These are phyloP conservation scores for Candida adriatica DNA, from an alignment of 805 yeast genomes.

Conservation along the genomic window DNA sequence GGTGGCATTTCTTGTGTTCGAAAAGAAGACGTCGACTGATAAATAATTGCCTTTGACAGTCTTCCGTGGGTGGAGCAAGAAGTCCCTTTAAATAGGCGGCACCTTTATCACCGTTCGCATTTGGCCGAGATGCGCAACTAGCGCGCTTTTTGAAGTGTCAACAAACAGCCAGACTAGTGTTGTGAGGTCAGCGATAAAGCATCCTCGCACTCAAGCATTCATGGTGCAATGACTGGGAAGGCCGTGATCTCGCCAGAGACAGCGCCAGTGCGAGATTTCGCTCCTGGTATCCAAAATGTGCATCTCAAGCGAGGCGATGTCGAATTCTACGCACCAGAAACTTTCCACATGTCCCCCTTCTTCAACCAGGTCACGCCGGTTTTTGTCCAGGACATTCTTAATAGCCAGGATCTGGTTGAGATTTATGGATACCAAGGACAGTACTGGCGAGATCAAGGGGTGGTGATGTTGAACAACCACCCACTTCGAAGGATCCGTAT, in stretches of 20 bases:
- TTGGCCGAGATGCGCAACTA: too few relatives aligned
- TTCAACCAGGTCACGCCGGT: conserved; percentile 25
- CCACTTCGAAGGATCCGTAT: conserved; percentile 33
- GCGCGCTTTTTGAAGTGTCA: too few relatives aligned
- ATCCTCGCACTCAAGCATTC: too few relatives aligned
- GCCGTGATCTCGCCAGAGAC: too few relatives aligned
- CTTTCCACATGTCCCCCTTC: conserved; percentile 29
- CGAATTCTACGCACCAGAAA: conserved; percentile 28
- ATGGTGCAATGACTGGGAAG: too few relatives aligned
- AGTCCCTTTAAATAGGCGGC: too few relatives aligned
- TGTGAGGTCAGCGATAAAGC: too few relatives aligned
- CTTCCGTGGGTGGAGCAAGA: too few relatives aligned
- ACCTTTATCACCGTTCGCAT: too few relatives aligned
- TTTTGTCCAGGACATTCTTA: conserved; percentile 24
- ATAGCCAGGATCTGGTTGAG: conserved; percentile 14
- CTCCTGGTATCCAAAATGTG: conserved; percentile 24
- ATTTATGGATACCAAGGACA: conserved; percentile 25
- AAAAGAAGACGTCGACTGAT: background rate
- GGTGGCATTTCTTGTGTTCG: conserved; percentile 32
- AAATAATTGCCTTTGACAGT: too few relatives aligned
- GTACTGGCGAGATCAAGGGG: conserved; percentile 10
- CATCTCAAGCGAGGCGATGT: conserved; percentile 20
- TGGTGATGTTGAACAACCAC: conserved; percentile 33
- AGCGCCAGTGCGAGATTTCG: conserved; percentile 19
- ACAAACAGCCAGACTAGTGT: too few relatives aligned